Evolutionary conservation across 2,329 filamentous ascomycete species (phyloP), one percentile per base, ranked within the genome.

Genomic region (Erysiphe pulchra): DNA sequence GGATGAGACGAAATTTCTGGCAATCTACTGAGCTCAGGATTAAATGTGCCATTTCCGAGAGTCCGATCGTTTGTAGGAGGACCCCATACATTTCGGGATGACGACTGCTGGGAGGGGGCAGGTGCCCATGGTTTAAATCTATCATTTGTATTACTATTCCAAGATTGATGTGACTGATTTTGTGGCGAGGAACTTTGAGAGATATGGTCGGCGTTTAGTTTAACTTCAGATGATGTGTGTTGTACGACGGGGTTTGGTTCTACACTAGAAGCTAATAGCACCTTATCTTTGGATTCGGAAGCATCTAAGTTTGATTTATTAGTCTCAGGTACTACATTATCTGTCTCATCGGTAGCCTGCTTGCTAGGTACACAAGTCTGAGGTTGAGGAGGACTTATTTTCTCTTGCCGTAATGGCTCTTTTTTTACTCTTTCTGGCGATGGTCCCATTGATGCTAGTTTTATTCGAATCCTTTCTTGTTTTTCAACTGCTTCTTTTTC

Each of bases 21-120:
- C 8, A 59, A 16, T 61, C 60, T 38, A 58, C 66, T 68, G 45
- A 78, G 65, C 51, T 75, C 72, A 12, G 72, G 67, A 47, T 71
- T 74, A 54, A 86, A 86, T 0, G 79, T 83, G 39, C 80, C 80
- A 57, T 86, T 86, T 3, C 80, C 80, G 17, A 86, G 73, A 11
- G 73, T 75, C 46, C 75, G 70, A 51, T 81, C 75, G 53, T 71
- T 77, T 46, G 73, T 73, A 13, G n/a, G 77, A 39, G 78, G 73
- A 16, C 75, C 80, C 80, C 80, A 86, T 16, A 85, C 77, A 55
- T 78, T 82, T 42, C 69, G 65, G 12, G 56, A 59, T 20, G 65
- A 59, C 11, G 63, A 50, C 40, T 64, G 61, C 42, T 67, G 68
- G 34, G 61, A 56, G 17, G 53, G 53, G 13, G 51, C 50, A 33